These are phyloP conservation scores for Cercospora berteroae DNA, from an alignment of 2,329 filamentous ascomycete genomes.

Conservation along the genomic window DNA sequence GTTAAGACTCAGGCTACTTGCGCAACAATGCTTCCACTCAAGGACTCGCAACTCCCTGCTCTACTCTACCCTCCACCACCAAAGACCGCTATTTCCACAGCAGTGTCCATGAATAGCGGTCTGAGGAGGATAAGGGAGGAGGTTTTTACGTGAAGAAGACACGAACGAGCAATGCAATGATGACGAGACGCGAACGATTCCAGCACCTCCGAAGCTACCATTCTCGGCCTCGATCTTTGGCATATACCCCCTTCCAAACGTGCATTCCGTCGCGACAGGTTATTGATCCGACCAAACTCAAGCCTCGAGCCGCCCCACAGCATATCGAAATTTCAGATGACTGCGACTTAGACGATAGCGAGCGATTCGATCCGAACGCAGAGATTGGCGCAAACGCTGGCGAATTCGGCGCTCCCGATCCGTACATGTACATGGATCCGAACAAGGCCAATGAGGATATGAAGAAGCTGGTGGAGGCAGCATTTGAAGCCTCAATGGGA, in stretches of 20 bases:
- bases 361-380: conserved; percentile 49
- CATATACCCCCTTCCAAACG: conserved; percentile 22
- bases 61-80: too few species aligned
- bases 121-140: too few species aligned
- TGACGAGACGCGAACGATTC: conserved; percentile 49
- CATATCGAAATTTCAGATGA: conserved; percentile 22
- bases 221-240: conserved; percentile 50
- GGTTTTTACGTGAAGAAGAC: too few species aligned
- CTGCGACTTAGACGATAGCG: conserved; percentile 38
- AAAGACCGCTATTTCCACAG: too few species aligned
- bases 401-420: conserved; percentile 55
- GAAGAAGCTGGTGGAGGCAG: conserved; percentile 78
- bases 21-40: too few species aligned
- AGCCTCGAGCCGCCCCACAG: conserved; percentile 7
- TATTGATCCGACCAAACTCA: conserved; percentile 48
- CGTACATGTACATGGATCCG: conserved; percentile 65
- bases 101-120: too few species aligned
- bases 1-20: too few species aligned
- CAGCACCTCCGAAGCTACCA: conserved; percentile 50
- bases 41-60: too few species aligned
- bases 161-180: too few species aligned
- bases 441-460: conserved; percentile 71
- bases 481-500: too few species aligned
- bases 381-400: conserved; percentile 47
- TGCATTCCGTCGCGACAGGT: conserved; percentile 37